These are phyloP conservation scores for Quercus bicolor DNA, from an alignment of 306 rosid species.

Conservation along the genomic window DNA sequence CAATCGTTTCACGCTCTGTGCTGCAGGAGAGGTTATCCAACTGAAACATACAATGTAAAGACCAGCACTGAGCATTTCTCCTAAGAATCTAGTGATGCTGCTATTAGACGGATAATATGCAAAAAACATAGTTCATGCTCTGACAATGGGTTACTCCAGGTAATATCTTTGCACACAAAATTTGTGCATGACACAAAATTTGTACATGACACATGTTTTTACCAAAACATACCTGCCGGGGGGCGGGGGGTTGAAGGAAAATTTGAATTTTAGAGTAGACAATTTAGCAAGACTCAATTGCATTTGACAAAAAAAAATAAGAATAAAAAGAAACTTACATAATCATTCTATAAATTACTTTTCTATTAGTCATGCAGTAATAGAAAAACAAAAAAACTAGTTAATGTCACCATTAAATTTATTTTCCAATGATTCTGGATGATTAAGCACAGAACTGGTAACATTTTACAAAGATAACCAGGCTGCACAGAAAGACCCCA, in stretches of 20 bases:
- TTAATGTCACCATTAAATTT: conserved; percentile 59
- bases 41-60: conserved; percentile 86
- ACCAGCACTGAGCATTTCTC: conserved; percentile 97
- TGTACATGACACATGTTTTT: conserved; percentile 13
- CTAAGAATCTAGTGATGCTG: conserved; percentile 86
- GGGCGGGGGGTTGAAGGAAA: no score
- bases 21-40: conserved; percentile 93
- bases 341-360: not conserved
- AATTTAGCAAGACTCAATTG: not conserved
- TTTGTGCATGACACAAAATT: conserved; percentile 15
- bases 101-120: conserved; percentile 91
- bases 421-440: conserved; percentile 61
- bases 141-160: conserved; percentile 99
- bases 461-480: conserved; percentile 73
- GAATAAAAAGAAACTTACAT: not conserved
- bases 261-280: not conserved
- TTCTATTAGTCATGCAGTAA: not conserved
- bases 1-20: conserved; percentile 84
- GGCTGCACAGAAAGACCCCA: conserved; percentile 44
- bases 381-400: not conserved
- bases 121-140: conserved; percentile 68
- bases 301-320: not conserved
- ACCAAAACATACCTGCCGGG: no score
- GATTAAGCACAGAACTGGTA: conserved; percentile 78
- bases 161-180: conserved; percentile 52